Conservation (phyloP, 306 rosid species). For the Cicer yamashitae region DNA sequence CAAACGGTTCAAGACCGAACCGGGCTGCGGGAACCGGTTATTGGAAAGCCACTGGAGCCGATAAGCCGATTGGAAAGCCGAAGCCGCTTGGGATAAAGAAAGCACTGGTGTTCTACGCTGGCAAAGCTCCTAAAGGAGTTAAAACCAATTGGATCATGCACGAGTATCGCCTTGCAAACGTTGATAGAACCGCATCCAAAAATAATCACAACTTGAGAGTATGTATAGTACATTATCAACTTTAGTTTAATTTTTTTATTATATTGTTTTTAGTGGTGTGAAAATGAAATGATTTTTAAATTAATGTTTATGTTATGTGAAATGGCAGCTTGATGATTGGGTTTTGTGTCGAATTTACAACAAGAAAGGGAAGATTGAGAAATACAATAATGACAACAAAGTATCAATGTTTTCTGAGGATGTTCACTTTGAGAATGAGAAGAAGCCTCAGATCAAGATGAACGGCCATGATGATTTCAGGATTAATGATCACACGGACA, state of each 20-base stretch:
- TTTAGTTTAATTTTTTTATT: background rate
- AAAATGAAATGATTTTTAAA: no score
- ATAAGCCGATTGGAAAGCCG: conserved; percentile 89
- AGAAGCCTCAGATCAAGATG: conserved; percentile 59
- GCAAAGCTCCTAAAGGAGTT: conserved; percentile 85
- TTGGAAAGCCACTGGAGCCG: conserved; percentile 99
- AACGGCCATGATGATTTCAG: conserved; percentile 31
- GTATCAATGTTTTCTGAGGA: conserved; percentile 38
- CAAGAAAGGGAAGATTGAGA: conserved; percentile 83
- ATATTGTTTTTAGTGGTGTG: background rate
- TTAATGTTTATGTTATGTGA: background rate
- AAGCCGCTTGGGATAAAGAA: conserved; percentile 84
- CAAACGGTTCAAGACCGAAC: conserved; percentile 98
- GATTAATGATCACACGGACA: conserved; percentile 44
- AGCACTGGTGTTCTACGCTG: conserved; percentile 91
- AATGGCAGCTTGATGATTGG: conserved; percentile 92
- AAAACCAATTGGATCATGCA: conserved; percentile 99
- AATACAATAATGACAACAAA: conserved; percentile 37
- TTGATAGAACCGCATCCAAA: conserved; percentile 82
- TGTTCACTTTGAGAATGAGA: conserved; percentile 52
- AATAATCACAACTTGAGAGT: conserved; percentile 71
- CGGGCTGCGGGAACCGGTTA: conserved; percentile 89
- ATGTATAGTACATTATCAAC: conserved; percentile 13
- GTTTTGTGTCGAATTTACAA: conserved; percentile 92
- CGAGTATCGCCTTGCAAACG: conserved; percentile 94